phyloP scores from a whole-genome alignment of 129 eudicot species.

The Helianthus tuberosus region DNA sequence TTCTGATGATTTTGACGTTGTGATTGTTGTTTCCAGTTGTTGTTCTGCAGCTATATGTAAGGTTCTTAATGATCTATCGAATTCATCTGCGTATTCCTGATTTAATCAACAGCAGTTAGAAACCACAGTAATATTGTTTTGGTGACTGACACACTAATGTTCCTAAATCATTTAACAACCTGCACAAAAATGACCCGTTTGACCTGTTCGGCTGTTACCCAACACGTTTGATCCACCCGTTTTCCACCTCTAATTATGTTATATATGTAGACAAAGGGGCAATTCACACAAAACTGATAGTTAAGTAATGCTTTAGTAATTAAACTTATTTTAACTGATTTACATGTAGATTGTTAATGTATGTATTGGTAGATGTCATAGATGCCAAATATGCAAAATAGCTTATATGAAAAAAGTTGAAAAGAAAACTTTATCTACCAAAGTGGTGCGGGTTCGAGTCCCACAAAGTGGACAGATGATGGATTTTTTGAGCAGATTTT shows the following conservation, averaged over 20 bases:
- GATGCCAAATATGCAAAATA: background rate
- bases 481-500: too few relatives aligned
- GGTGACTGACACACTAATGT: too few relatives aligned
- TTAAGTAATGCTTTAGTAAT: too few relatives aligned
- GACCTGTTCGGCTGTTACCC: background rate
- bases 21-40: conserved; percentile 32
- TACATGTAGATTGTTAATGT: background rate
- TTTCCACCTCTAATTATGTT: background rate
- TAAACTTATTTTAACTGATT: background rate
- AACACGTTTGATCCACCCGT: background rate
- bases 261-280: background rate
- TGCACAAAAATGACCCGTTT: background rate
- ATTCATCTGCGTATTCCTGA: conserved; percentile 50
- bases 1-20: conserved; percentile 31
- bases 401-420: background rate
- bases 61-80: conserved; percentile 31
- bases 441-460: too few relatives aligned
- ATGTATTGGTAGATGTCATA: background rate
- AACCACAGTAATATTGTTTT: background rate
- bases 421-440: background rate
- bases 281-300: background rate
- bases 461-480: too few relatives aligned
- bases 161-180: background rate
- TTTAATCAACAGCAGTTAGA: conserved; percentile 8
- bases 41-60: conserved; percentile 27